Conservation (phyloP, 2,329 filamentous ascomycete species). For the Fusarium praegraminearum region DNA sequence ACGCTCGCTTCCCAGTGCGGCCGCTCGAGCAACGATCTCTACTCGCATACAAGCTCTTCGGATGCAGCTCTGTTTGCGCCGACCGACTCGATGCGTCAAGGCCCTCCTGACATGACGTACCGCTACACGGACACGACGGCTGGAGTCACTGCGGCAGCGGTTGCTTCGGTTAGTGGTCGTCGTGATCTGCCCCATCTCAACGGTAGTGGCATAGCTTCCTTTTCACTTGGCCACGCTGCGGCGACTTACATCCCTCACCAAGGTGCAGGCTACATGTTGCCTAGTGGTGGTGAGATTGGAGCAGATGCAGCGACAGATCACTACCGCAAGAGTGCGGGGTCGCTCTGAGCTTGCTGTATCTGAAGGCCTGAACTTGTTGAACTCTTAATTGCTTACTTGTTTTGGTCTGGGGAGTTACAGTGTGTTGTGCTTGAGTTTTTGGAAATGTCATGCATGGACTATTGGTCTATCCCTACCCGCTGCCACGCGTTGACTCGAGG, state of each 20-base stretch:
- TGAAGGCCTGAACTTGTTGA: not conserved
- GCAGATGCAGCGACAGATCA: constrained; percentile 19
- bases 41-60: constrained; percentile 36
- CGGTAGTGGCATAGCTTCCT: constrained; percentile 12
- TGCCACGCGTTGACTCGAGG: not conserved
- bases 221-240: constrained; percentile 27
- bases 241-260: constrained; percentile 29
- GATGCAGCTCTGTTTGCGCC: constrained; percentile 27
- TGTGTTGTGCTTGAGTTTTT: constrained; percentile 12
- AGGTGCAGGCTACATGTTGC: constrained; percentile 38
- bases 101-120: constrained; percentile 47
- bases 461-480: not conserved
- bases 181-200: constrained; percentile 32
- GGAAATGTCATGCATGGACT: not conserved
- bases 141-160: constrained; percentile 26
- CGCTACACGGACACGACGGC: constrained; percentile 50
- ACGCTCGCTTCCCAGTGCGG: constrained; percentile 33
- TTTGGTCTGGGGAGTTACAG: constrained; percentile 11
- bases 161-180: constrained; percentile 18
- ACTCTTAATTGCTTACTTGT: constrained; percentile 9
- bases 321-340: constrained; percentile 39
- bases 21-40: constrained; percentile 36
- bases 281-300: constrained; percentile 28
- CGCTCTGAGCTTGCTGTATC: constrained; percentile 28
- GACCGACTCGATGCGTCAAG: constrained; percentile 24